These are phyloP conservation scores for Stenocarpella maydis DNA, from an alignment of 2,329 filamentous ascomycete species.

Conservation along the genomic window DNA sequence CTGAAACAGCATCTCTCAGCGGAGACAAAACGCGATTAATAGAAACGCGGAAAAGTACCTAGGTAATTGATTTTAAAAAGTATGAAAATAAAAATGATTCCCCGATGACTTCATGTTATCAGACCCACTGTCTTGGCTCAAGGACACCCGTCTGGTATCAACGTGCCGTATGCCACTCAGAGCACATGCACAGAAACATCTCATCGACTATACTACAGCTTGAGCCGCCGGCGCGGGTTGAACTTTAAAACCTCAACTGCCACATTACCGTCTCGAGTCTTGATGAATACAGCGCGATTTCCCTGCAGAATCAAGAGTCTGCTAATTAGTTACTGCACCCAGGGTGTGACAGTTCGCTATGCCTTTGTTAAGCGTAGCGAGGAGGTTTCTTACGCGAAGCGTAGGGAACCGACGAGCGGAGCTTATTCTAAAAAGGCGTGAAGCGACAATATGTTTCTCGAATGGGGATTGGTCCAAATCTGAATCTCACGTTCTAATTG, in stretches of 20 bases:
- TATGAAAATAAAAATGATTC: neutral
- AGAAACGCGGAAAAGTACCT: neutral
- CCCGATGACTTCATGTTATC: neutral
- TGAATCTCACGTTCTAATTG: too few relatives aligned
- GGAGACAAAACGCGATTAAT: neutral
- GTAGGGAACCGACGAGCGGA: too few relatives aligned
- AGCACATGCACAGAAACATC: too few relatives aligned
- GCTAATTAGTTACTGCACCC: neutral
- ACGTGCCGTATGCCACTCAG: too few relatives aligned
- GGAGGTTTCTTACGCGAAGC: too few relatives aligned
- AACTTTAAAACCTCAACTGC: neutral
- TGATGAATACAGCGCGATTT: neutral
- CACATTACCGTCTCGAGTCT: neutral
- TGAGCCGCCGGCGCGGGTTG: neutral
- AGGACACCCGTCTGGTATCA: too few relatives aligned
- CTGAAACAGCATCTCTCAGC: constrained; percentile 2
- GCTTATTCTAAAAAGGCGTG: too few relatives aligned
- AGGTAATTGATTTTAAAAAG: neutral
- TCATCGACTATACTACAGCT: neutral
- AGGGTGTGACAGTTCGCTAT: too few relatives aligned
- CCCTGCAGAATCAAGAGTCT: neutral
- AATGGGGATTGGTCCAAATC: too few relatives aligned
- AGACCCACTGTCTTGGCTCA: neutral
- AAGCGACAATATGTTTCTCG: too few relatives aligned
- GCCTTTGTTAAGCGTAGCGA: too few relatives aligned